Conservation (phyloP, 2,329 filamentous ascomycete genomes). For the Cladosporium sp. region DNA sequence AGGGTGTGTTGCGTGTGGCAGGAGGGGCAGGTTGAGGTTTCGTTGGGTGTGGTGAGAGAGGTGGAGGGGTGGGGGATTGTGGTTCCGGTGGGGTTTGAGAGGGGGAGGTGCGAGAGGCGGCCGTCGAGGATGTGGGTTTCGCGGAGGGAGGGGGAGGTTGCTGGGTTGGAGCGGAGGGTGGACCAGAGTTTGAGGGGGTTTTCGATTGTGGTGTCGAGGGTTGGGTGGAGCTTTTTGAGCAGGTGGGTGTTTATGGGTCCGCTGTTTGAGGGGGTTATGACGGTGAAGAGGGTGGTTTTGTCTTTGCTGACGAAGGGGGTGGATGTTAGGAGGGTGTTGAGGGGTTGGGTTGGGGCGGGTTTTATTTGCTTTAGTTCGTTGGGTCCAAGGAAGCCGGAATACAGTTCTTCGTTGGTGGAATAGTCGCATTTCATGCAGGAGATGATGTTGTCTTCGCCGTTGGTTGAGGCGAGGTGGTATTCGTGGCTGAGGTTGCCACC, state of each 20-base stretch:
- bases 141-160: conserved; percentile 17
- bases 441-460: conserved; percentile 82
- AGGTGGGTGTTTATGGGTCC: conserved; percentile 54
- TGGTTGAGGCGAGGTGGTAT: conserved; percentile 75
- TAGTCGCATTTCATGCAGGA: conserved; percentile 70
- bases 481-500: conserved; percentile 91
- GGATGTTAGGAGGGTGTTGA: conserved; percentile 1
- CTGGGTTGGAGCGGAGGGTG: conserved; percentile 7
- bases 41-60: conserved; percentile 60
- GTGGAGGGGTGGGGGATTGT: conserved; percentile 33
- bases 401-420: conserved; percentile 81
- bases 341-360: not conserved
- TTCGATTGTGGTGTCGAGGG: conserved; percentile 67
- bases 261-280: conserved; percentile 41
- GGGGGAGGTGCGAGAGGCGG: conserved; percentile 9
- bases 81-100: not conserved
- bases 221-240: conserved; percentile 60
- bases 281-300: conserved; percentile 61
- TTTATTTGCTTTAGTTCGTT: not conserved
- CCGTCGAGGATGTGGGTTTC: conserved; percentile 15
- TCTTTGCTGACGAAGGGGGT: conserved; percentile 54
- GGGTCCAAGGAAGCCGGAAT: not conserved
- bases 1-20: conserved; percentile 60
- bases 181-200: conserved; percentile 30
- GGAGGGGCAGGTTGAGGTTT: conserved; percentile 67